Conservation (phyloP, 768 basidiomycete genomes). For the Tricholoma terreum region DNA sequence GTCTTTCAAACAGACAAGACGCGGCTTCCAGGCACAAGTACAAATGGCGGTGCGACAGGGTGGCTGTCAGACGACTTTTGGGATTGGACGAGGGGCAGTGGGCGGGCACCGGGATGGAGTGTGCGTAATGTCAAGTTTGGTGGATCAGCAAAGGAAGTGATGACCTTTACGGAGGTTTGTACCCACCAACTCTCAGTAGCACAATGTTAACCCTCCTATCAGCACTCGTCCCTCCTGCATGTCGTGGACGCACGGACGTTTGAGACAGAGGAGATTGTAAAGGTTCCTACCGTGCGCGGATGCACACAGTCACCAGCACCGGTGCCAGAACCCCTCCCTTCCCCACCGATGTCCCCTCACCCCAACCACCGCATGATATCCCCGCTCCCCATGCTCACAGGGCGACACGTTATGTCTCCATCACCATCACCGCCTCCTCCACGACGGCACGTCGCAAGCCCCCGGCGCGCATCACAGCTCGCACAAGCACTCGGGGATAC, state of each 20-base stretch:
- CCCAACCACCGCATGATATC: slow-evolving; percentile 4
- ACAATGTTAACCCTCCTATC: slow-evolving; percentile 8
- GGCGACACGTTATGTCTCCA: slow-evolving; percentile 1
- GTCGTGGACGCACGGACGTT: slow-evolving; percentile 87
- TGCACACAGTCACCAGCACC: slow-evolving; percentile 9
- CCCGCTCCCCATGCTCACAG: neutral
- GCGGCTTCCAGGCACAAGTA: slow-evolving; percentile 20
- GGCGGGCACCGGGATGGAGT: slow-evolving; percentile 76
- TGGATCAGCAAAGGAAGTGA: slow-evolving; percentile 63
- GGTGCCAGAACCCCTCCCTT: neutral
- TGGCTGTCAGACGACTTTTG: slow-evolving; percentile 63
- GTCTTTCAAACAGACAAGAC: slow-evolving; percentile 59
- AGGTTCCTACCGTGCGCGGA: slow-evolving; percentile 43
- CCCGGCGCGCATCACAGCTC: slow-evolving; percentile 39
- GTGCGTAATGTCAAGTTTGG: slow-evolving; percentile 86
- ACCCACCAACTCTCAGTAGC: slow-evolving; percentile 2
- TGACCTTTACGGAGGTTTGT: slow-evolving; percentile 88
- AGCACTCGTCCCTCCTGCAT: slow-evolving; percentile 84
- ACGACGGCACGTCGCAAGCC: slow-evolving; percentile 11
- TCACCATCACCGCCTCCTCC: slow-evolving; percentile 1
- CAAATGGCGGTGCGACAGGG: slow-evolving; percentile 42
- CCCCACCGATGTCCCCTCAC: slow-evolving; percentile 5
- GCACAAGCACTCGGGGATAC: slow-evolving; percentile 56
- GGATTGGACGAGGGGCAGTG: slow-evolving; percentile 60
- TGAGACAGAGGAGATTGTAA: slow-evolving; percentile 68